Evolutionary conservation across 495 filamentous ascomycete species (phyloP), one percentile per base, ranked within the genome.

Genomic region (Echria macrotheca): DNA sequence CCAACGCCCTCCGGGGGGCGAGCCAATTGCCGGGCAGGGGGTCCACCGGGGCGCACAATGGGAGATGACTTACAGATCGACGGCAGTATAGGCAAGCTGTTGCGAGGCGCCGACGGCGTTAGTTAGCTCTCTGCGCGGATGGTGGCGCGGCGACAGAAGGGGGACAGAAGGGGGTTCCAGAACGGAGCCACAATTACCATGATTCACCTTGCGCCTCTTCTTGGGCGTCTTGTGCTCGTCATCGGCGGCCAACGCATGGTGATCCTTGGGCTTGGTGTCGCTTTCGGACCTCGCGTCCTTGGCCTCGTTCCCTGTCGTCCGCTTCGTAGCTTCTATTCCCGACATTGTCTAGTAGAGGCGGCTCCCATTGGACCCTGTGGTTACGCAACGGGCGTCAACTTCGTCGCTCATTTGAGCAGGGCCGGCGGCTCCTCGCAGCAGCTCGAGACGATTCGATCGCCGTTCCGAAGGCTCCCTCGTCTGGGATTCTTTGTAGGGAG

Each of bases 201-300:
- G 94, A 80, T 96, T 97, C 61, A 99, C 93, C 77, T 99, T 99
- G 72, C 91, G 86, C 71, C 94, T 80, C 80, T 96, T 98, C 78
- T 93, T 95, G 17, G 87, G 83, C 61, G 83, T 88, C 69, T 73
- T 76, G 62, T 64, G 68, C 61, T 62, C 52, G 60, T 68, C 69
- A 53, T 73, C 70, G 49, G 62, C 57, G 53, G 61, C 52, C 39
- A 67, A 58, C 56, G 66, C 58, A 64, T 66, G 64, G 69, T 68
- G 62, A 69, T 70, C 58, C 58, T 68, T 67, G 58, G 67, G 50
- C 58, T 63, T 69, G 63, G 62, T 61, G 61, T 71, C 66, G 63
- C 52, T 65, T 59, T 69, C 70, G 64, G 72, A 64, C 68, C 62
- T 74, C 59, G 53, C 50, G 63, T 72, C 69, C 63, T 74, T 70